phyloP scores from a whole-genome alignment of 306 rosid genomes.

The Glycyrrhiza uralensis region DNA sequence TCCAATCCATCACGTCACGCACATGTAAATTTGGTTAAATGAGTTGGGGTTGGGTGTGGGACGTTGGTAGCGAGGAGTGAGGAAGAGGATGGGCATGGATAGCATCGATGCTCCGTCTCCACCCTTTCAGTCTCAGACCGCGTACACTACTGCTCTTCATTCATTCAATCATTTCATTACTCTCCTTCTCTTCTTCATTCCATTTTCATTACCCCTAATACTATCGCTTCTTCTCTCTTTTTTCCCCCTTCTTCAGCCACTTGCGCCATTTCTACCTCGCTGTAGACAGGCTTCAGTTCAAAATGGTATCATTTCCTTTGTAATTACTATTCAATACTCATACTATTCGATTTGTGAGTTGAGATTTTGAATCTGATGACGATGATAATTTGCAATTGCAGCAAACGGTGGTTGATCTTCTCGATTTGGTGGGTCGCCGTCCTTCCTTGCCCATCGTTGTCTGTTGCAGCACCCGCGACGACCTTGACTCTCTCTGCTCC shows the following conservation, averaged over 20 bases:
- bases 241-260: constrained; percentile 40
- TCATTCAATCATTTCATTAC: neutral
- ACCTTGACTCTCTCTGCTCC: constrained; percentile 75
- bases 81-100: constrained; percentile 46
- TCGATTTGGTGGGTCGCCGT: constrained; percentile 73
- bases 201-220: neutral
- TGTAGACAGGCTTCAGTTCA: constrained; percentile 76
- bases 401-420: constrained; percentile 71
- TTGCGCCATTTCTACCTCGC: constrained; percentile 86
- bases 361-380: neutral
- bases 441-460: constrained; percentile 64
- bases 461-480: constrained; percentile 84
- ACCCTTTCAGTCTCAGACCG: constrained; percentile 10
- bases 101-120: constrained; percentile 25
- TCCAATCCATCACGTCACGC: too few species aligned
- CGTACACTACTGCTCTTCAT: neutral
- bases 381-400: constrained; percentile 14
- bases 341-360: neutral
- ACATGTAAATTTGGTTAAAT: too few species aligned
- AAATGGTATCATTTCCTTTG: constrained; percentile 48
- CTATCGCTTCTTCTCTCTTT: neutral
- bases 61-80: too few species aligned
- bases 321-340: neutral
- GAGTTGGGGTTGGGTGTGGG: too few species aligned
- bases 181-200: neutral